phyloP scores from a whole-genome alignment of 2,329 filamentous ascomycete species.

The Aspergillus sergii region DNA sequence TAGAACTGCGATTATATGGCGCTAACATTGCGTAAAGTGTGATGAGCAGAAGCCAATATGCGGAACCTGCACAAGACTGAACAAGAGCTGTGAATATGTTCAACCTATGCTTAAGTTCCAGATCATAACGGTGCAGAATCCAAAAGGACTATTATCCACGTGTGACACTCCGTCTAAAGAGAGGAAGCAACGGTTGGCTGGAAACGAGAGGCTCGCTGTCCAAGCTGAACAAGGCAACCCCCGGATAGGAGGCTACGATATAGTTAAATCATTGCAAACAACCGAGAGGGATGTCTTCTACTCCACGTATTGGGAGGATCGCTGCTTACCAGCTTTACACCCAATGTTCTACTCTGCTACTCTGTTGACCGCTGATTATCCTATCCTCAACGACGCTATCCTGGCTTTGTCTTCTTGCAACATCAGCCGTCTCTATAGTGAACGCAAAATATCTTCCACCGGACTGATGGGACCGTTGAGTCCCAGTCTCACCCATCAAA shows the following conservation, averaged over 20 bases:
- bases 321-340: constrained; percentile 27
- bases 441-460: constrained; percentile 10
- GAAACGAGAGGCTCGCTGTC: too few species aligned
- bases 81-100: constrained; percentile 19
- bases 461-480: constrained; percentile 9
- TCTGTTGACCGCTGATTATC: neutral
- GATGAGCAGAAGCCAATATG: constrained; percentile 29
- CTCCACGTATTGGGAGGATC: constrained; percentile 28
- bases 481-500: constrained; percentile 24
- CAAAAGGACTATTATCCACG: neutral
- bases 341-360: constrained; percentile 21
- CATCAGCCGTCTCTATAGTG: constrained; percentile 20
- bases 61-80: constrained; percentile 25
- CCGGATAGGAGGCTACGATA: neutral
- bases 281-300: constrained; percentile 28
- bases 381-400: constrained; percentile 18
- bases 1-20: neutral
- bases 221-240: too few species aligned
- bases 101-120: constrained; percentile 19
- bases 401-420: constrained; percentile 27
- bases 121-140: neutral
- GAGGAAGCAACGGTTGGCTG: too few species aligned
- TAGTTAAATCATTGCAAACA: constrained; percentile 23
- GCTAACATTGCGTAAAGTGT: constrained; percentile 15
- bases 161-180: too few species aligned